Evolutionary conservation across 306 rosid genomes (phyloP), one percentile per base, ranked within the genome.

Genomic region (Rosa chinensis): DNA sequence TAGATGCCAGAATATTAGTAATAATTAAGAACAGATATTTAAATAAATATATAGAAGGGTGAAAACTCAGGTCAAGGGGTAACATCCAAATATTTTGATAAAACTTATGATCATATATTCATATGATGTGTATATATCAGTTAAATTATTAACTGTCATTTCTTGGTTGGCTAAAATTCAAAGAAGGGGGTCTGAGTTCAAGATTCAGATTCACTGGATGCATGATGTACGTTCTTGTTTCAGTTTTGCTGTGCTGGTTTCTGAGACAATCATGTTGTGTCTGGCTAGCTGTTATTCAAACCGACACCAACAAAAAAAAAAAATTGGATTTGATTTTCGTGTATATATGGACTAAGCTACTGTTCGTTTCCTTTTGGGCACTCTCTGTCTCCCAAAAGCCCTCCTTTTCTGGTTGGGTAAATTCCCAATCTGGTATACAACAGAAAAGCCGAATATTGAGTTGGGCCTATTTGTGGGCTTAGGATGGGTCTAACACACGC

Each of bases 51-150:
- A 21, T 59, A 21, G 64, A 21, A 9, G 14, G 1, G 64, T 59
- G 37, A 8, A 61, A 62, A 64, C 21, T 64, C 42, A 32, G 69
- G 70, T 64, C 45, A 66, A 35, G 70, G 70, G 10, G 23, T 35
- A 35, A 37, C 70, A 16, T 64, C 44, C 70, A 64, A 66, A 66
- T 66, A 17, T 66, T 66, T 66, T 66, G 70, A 66, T 8, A 37
- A 66, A 66, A 66, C 45, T 35, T 66, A 66, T 35, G 70, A 62
- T 32, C 37, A 32, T 32, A 32, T 32, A 32, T 32, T 32, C 37
- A 32, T 32, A 32, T 32, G 2, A 13, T 62, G 40, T 62, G 18
- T 8, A n/a, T n/a, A n/a, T n/a, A 25, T 66, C 70, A 37, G 70
- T 37, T 66, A 39, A 66, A 66, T 66, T 66, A 66, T 66, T 66